phyloP scores from a whole-genome alignment of 257 asterid genomes.

The Ilex asprella region DNA sequence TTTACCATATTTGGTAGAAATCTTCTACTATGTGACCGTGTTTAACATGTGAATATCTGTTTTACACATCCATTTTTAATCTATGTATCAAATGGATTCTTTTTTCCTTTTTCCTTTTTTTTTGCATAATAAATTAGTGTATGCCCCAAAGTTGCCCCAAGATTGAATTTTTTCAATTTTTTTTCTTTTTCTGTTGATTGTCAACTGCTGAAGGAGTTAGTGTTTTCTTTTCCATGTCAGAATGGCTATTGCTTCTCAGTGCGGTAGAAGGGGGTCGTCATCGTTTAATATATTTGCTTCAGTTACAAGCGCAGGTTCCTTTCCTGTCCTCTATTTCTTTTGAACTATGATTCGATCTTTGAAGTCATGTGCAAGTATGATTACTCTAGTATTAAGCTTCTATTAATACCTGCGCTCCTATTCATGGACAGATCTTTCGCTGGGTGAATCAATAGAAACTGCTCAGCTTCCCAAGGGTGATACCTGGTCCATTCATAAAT shows the following conservation, averaged over 20 bases:
- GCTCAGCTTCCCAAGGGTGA: conserved; percentile 71
- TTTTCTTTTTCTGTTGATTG: neutral
- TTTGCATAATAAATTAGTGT: no score
- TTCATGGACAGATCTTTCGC: conserved; percentile 28
- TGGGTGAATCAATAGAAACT: conserved; percentile 48
- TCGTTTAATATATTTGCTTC: conserved; percentile 42
- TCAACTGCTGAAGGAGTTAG: neutral
- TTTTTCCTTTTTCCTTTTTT: neutral
- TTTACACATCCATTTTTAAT: no score
- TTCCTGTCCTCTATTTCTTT: neutral
- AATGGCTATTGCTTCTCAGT: conserved; percentile 26
- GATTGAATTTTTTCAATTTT: no score
- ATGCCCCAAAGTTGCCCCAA: no score
- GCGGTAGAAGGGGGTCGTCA: conserved; percentile 33
- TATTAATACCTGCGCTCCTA: neutral
- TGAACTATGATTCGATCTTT: neutral
- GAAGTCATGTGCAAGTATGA: neutral
- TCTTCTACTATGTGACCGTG: no score
- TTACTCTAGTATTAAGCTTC: no score
- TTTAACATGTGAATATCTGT: no score
- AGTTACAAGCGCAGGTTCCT: conserved; percentile 55
- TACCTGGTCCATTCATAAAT: conserved; percentile 91
- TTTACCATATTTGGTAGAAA: no score
- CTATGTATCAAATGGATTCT: no score
- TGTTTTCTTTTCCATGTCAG: conserved; percentile 29